Base-by-base conservation (phyloP, 2,329 filamentous ascomycete genomes). In the Ophiocordyceps unilateralis region DNA sequence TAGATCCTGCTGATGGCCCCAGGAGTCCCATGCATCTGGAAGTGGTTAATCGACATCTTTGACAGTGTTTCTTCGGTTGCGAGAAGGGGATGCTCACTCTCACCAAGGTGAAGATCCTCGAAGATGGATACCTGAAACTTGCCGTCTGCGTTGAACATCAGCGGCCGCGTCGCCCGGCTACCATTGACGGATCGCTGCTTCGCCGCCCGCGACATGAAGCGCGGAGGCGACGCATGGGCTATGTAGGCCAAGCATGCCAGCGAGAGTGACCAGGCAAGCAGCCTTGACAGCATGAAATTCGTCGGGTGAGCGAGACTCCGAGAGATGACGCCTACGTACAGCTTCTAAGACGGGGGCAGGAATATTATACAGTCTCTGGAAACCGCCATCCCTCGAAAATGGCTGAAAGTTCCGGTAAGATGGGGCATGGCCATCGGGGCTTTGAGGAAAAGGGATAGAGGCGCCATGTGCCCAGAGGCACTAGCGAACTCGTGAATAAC, bases 91-190 rank as follows among this genome's bases (percentile, higher is more conserved):
- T n/a, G n/a, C n/a, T n/a, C n/a, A n/a, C n/a, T n/a, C n/a, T n/a
- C n/a, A n/a, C n/a, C n/a, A n/a, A n/a, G n/a, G n/a, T n/a, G n/a
- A n/a, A n/a, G n/a, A n/a, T n/a, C n/a, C n/a, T n/a, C n/a, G n/a
- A n/a, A n/a, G n/a, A 85, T 67, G 2, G 74, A 61, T 26, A 74
- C 60, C 42, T 70, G 66, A 49, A 74, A 73, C 0, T 60, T 66
- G 6, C 67, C 68, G 39, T 69, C 61, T 1, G 49, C 19, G 9
- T 53, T 55, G 48, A 73, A 70, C 8, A 46, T 49, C 4, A 58
- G 43, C 5, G 49, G 47, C 1, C 38, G 22, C 7, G 26, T 19
- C 9, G 19, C 34, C 22, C n/a, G 32, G 26, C n/a, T 42, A 14
- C 11, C 30, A 17, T 34, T 37, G 12, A 28, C 24, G 24, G 30